These are phyloP conservation scores for Geosmithia morbida DNA, from an alignment of 2,329 filamentous ascomycete species.

Conservation along the genomic window DNA sequence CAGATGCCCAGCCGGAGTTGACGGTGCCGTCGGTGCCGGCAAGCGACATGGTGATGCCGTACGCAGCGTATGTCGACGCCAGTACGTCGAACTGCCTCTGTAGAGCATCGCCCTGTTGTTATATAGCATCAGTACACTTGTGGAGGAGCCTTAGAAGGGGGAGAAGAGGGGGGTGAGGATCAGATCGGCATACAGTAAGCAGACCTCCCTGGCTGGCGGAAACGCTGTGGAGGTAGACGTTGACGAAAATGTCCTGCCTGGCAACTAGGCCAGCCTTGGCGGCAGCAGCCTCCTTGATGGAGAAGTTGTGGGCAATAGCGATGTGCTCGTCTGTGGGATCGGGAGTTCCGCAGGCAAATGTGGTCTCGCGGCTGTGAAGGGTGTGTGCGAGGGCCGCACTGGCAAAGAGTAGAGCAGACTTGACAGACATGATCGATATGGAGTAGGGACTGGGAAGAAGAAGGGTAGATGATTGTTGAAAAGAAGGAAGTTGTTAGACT, in stretches of 20 bases:
- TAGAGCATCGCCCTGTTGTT: conserved; percentile 7
- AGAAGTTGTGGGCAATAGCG: neutral
- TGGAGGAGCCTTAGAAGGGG: too few relatives aligned
- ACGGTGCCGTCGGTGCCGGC: conserved; percentile 13
- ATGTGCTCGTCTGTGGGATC: conserved; percentile 1
- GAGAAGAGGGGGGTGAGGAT: neutral
- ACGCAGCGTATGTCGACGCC: conserved; percentile 9
- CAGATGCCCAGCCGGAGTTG: conserved; percentile 13
- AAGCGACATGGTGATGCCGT: conserved; percentile 10
- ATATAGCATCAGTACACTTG: neutral
- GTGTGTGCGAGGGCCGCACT: conserved; percentile 1
- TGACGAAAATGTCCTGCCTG: conserved; percentile 7
- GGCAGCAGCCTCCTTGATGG: conserved; percentile 1
- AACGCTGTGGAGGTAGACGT: conserved; percentile 4
- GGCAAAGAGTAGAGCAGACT: conserved; percentile 4
- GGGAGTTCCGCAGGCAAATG: conserved; percentile 1
- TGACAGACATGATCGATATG: conserved; percentile 6
- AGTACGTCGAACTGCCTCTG: conserved; percentile 11
- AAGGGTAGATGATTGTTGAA: too few relatives aligned
- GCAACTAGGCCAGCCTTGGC: conserved; percentile 5
- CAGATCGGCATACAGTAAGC: neutral
- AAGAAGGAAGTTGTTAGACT: neutral
- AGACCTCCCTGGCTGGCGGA: conserved; percentile 1
- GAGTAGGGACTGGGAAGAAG: neutral
- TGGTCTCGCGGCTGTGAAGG: conserved; percentile 1